These are phyloP conservation scores for Tetracladium maxilliforme DNA, from an alignment of 2,329 filamentous ascomycete species.

Conservation along the genomic window DNA sequence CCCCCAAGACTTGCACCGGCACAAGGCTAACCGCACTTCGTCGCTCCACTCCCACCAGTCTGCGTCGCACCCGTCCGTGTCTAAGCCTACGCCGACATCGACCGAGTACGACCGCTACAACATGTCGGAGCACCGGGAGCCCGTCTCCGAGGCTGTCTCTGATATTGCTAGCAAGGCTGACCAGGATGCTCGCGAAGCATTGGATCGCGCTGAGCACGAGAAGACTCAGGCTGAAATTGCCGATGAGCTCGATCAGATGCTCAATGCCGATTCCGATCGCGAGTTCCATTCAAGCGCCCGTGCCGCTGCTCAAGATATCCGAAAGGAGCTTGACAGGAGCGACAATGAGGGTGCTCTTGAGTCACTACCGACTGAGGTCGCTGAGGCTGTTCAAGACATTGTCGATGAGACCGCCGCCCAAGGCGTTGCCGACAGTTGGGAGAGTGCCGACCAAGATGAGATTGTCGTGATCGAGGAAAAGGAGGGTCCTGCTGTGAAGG, in stretches of 20 bases:
- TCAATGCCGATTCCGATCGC: slow-evolving; percentile 33
- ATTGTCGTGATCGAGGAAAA: slow-evolving; percentile 51
- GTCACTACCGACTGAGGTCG: slow-evolving; percentile 31
- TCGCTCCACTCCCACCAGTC: too few species aligned
- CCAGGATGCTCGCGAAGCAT: slow-evolving; percentile 31
- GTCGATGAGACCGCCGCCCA: slow-evolving; percentile 39
- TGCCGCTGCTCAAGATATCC: slow-evolving; percentile 28
- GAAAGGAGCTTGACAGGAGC: slow-evolving; percentile 38
- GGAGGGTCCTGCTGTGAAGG: slow-evolving; percentile 48
- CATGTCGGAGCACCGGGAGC: slow-evolving; percentile 35
- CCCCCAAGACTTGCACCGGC: too few species aligned
- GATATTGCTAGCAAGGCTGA: slow-evolving; percentile 47
- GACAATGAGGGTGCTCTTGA: slow-evolving; percentile 38
- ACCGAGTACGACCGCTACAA: too few species aligned
- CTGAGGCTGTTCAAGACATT: slow-evolving; percentile 40
- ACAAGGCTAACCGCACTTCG: too few species aligned
- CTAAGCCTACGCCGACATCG: too few species aligned
- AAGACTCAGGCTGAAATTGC: slow-evolving; percentile 31
- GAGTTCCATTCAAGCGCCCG: slow-evolving; percentile 36
- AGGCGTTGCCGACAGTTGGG: slow-evolving; percentile 72
- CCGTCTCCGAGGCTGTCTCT: slow-evolving; percentile 55
- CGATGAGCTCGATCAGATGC: slow-evolving; percentile 31
- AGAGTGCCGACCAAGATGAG: slow-evolving; percentile 66
- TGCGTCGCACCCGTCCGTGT: too few species aligned
- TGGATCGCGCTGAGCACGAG: slow-evolving; percentile 25